phyloP scores from a whole-genome alignment of 179 eudicot species.

The Carnegiea gigantea region DNA sequence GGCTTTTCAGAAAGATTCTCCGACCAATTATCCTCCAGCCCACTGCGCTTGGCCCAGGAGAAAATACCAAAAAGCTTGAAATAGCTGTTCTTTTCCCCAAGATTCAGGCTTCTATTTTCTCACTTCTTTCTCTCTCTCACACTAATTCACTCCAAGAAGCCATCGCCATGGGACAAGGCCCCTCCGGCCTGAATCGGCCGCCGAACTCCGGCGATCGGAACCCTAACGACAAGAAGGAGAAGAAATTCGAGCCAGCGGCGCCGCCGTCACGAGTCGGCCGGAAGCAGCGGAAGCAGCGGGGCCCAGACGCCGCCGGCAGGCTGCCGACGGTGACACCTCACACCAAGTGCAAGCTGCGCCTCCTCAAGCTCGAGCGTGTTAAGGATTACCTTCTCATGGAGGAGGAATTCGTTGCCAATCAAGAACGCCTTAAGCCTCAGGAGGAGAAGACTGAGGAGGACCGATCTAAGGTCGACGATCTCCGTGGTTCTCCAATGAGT shows the following conservation, averaged over 20 bases:
- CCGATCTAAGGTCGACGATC: slow-evolving; percentile 65
- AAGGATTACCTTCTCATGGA: slow-evolving; percentile 54
- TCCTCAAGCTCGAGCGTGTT: slow-evolving; percentile 60
- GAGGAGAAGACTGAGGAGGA: slow-evolving; percentile 87
- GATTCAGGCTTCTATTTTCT: not conserved
- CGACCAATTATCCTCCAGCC: not conserved
- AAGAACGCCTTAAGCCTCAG: slow-evolving; percentile 65
- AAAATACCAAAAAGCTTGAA: not conserved
- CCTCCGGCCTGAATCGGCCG: slow-evolving; percentile 55
- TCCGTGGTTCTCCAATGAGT: slow-evolving; percentile 76
- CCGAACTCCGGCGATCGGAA: slow-evolving; percentile 44
- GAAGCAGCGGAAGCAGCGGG: slow-evolving; percentile 73
- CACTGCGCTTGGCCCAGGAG: not conserved
- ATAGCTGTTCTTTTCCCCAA: not conserved
- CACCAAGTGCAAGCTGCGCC: slow-evolving; percentile 62
- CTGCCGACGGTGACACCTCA: slow-evolving; percentile 63
- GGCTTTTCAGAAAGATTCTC: too few species aligned
- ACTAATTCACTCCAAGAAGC: not conserved
- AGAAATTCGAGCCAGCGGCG: slow-evolving; percentile 70
- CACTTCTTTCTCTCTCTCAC: not conserved
- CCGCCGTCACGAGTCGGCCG: slow-evolving; percentile 75
- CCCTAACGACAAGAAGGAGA: slow-evolving; percentile 63
- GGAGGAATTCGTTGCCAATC: slow-evolving; percentile 41
- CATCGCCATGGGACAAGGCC: slow-evolving; percentile 54
- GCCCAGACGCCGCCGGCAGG: slow-evolving; percentile 67